These are phyloP conservation scores for Pterulicium gracile DNA, from an alignment of 1,284 basidiomycete genomes.

Conservation along the genomic window DNA sequence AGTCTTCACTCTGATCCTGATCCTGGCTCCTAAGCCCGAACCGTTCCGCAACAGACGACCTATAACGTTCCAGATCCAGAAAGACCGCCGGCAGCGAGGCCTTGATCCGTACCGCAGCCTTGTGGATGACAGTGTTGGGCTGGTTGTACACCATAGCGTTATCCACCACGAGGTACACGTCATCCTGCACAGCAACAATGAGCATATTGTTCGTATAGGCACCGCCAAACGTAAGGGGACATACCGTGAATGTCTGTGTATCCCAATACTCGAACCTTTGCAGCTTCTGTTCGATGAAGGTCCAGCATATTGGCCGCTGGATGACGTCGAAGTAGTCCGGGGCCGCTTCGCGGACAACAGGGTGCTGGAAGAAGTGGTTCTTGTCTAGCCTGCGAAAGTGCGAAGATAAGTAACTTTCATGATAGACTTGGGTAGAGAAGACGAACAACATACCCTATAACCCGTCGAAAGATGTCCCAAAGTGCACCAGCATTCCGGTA, in stretches of 20 bases:
- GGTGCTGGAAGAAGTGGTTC: constrained; percentile 66
- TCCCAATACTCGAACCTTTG: constrained; percentile 74
- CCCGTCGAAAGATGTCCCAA: constrained; percentile 56
- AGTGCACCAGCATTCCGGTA: constrained; percentile 59
- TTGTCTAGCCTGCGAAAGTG: constrained; percentile 77
- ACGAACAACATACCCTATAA: constrained; percentile 45
- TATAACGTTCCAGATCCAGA: constrained; percentile 37
- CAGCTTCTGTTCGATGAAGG: constrained; percentile 69
- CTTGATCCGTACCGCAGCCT: constrained; percentile 63
- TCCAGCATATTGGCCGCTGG: constrained; percentile 86
- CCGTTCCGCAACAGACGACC: constrained; percentile 11
- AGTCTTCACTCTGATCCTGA: neutral
- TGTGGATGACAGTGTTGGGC: constrained; percentile 62
- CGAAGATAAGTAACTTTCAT: constrained; percentile 9
- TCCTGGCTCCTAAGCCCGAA: constrained; percentile 7
- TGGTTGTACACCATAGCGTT: constrained; percentile 90
- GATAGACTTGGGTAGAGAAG: constrained; percentile 2
- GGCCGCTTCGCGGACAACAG: constrained; percentile 71
- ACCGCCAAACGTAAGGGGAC: constrained; percentile 11
- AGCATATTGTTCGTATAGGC: neutral
- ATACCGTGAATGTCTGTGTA: constrained; percentile 66
- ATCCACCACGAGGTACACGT: constrained; percentile 72
- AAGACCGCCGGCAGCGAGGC: constrained; percentile 49
- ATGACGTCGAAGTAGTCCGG: constrained; percentile 92
- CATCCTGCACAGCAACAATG: constrained; percentile 38